A percentile compares a stretch with the other conserved stretches of the same genome.
Conservation (phyloP, 495 filamentous ascomycete species). For the Apodospora peruviana region DNA sequence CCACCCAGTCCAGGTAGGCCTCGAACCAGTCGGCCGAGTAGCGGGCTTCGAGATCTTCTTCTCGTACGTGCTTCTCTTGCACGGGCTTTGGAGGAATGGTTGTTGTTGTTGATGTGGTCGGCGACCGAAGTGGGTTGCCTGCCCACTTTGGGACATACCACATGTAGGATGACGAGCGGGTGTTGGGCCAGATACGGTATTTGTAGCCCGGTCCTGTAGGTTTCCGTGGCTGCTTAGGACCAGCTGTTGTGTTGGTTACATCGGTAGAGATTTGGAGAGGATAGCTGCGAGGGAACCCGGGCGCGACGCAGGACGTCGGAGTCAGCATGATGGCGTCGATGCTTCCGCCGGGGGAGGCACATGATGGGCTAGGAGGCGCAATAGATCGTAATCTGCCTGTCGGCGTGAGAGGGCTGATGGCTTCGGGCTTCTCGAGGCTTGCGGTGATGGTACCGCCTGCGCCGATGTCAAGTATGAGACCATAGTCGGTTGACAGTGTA, state of each 20-base stretch:
- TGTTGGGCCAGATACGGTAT: constrained; percentile 5
- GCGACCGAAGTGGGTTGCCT: background rate
- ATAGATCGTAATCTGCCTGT: no score
- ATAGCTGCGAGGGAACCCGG: background rate
- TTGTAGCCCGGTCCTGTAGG: background rate
- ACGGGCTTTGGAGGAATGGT: background rate
- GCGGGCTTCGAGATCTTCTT: constrained; percentile 3
- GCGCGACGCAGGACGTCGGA: background rate
- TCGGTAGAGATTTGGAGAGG: background rate
- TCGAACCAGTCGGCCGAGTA: constrained; percentile 12
- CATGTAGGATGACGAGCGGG: background rate
- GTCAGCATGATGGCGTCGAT: constrained; percentile 10
- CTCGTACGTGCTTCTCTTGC: background rate
- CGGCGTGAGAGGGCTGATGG: background rate
- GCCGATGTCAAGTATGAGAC: constrained; percentile 7
- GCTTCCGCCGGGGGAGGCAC: no score
- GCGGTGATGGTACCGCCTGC: constrained; percentile 3
- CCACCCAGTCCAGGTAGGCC: constrained; percentile 10
- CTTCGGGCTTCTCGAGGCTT: background rate
- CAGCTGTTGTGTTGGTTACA: background rate
- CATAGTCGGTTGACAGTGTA: constrained; percentile 6
- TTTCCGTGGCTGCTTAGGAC: background rate
- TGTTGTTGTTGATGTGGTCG: background rate
- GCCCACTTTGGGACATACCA: constrained; percentile 6
- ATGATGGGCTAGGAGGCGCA: no score